Evolutionary conservation across 2,329 filamentous ascomycete species (phyloP), one percentile per base, ranked within the genome.

Genomic region (Aspergillus proliferans): DNA sequence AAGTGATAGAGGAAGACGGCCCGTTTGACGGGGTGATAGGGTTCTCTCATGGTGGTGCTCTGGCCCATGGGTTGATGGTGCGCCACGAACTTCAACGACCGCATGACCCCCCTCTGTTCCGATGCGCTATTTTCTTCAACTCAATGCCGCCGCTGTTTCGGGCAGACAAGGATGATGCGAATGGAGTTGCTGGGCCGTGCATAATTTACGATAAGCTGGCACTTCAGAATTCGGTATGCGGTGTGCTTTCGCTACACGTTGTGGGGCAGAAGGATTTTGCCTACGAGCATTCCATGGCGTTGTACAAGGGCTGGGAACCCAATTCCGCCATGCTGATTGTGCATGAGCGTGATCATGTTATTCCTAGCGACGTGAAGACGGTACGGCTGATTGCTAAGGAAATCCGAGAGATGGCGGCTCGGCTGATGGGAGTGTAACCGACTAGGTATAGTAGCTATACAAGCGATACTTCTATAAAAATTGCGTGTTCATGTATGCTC

Each of bases 21-120:
- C 57, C 59, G 10, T 61, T 60, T 43, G 58, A 61, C 34, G 58
- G 52, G 21, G 45, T 61, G 10, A 48, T 61, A 19, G 59, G 58
- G 19, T 61, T 61, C 46, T 52, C 47, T 30, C 57, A 62, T 21
- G 59, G 58, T 19, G 58, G 44, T 14, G 46, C 58, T 2, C 53
- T 60, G 4, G 53, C 56, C n/a, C 43, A 48, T 6, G 46, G 40
- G 5, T 53, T 52, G 18, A 45, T 61, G 24, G 26, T 50, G 30
- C 52, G 53, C 6, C 49, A 60, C 22, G 47, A 45, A 24, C 45
- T 45, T 24, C 7, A 3, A 14, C 47, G 36, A 26, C 47, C 43
- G 43, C 2, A 42, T 21, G 28, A 22, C 9, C 47, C 47, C 4
- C 36, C 47, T 4, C 43, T 34, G 8, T 49, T 49, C 33, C 47